Evolutionary conservation across 129 eudicot genomes (phyloP).

Genomic region (Sambucus nigra): DNA sequence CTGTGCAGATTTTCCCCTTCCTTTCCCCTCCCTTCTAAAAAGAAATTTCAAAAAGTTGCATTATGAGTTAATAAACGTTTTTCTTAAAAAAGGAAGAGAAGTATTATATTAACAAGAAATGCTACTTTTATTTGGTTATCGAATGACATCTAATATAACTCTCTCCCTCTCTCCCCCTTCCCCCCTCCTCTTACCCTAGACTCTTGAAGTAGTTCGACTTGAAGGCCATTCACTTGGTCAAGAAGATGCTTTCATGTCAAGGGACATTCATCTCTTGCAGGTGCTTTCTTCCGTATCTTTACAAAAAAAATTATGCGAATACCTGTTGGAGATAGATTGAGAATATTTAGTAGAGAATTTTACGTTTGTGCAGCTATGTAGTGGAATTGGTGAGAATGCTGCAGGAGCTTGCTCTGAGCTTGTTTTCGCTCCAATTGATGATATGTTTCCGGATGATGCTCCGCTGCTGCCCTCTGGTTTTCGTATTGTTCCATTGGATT

Average conservation of each 20-base stretch:
- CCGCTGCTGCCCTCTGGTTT: slow-evolving; percentile 91
- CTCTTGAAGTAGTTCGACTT: slow-evolving; percentile 88
- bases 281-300: slow-evolving; percentile 25
- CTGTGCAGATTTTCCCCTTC: no score
- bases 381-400: slow-evolving; percentile 82
- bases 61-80: no score
- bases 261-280: slow-evolving; percentile 92
- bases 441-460: slow-evolving; percentile 89
- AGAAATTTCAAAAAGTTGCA: no score
- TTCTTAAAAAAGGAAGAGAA: not conserved
- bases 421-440: slow-evolving; percentile 93
- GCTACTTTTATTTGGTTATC: not conserved
- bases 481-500: slow-evolving; percentile 76
- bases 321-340: not conserved
- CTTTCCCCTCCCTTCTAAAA: no score
- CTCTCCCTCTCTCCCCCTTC: not conserved
- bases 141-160: not conserved
- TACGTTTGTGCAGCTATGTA: slow-evolving; percentile 49
- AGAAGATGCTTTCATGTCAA: slow-evolving; percentile 61
- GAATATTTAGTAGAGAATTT: not conserved
- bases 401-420: slow-evolving; percentile 94
- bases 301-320: not conserved
- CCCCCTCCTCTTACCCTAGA: slow-evolving; percentile 26
- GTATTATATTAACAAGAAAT: no score
- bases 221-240: slow-evolving; percentile 85